Evolutionary conservation across 129 eudicot genomes (phyloP).

Genomic region (Ambrosia trifida): DNA sequence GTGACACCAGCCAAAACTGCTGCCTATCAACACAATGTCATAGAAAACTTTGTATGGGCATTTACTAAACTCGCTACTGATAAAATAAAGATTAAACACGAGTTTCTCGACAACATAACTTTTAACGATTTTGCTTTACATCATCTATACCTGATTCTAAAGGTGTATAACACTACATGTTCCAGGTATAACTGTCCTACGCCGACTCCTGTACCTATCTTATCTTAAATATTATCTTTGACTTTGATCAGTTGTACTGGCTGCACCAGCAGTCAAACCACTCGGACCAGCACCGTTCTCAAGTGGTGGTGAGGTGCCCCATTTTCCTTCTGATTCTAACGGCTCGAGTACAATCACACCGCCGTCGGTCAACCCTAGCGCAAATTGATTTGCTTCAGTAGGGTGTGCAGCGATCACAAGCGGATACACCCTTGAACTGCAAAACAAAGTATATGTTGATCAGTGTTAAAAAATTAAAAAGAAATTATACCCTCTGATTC

Average conservation of each 20-base stretch:
- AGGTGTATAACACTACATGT: constrained; percentile 26
- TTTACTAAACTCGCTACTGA: constrained; percentile 1
- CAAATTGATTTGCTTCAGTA: constrained; percentile 74
- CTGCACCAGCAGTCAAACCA: constrained; percentile 48
- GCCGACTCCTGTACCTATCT: constrained; percentile 33
- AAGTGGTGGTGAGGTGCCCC: constrained; percentile 77
- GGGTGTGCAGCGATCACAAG: constrained; percentile 87
- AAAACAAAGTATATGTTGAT: background rate
- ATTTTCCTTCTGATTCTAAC: constrained; percentile 81
- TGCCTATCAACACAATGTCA: no score
- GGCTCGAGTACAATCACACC: constrained; percentile 82
- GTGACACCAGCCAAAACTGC: no score
- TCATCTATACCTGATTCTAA: constrained; percentile 33
- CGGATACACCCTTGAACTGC: constrained; percentile 72
- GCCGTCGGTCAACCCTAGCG: constrained; percentile 80
- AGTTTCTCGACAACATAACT: constrained; percentile 22
- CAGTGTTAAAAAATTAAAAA: background rate
- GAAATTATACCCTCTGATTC: no score
- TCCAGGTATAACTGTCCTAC: constrained; percentile 26
- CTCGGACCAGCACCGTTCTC: constrained; percentile 84
- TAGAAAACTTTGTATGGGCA: constrained; percentile 29
- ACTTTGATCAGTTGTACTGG: constrained; percentile 61
- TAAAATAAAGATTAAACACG: constrained; percentile 14
- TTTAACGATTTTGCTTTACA: constrained; percentile 21
- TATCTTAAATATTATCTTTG: constrained; percentile 46